Percentiles rank a stretch among this genome's conserved stretches.
phyloP scores from a whole-genome alignment of 2,329 filamentous ascomycete genomes.

The Neonectria magnoliae region DNA sequence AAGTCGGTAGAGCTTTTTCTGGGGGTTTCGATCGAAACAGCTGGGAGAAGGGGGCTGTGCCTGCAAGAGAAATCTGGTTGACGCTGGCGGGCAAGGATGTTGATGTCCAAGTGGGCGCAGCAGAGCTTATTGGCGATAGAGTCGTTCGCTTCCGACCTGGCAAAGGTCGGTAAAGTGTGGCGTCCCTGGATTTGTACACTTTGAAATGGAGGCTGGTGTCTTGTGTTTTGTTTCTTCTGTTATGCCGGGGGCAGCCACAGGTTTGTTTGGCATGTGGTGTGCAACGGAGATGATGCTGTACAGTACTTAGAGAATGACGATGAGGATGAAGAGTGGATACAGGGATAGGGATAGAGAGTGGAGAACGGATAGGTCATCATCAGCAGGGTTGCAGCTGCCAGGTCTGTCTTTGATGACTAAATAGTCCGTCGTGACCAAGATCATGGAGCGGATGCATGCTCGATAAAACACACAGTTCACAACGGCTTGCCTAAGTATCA shows the following conservation, averaged over 20 bases:
- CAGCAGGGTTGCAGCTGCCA: neutral
- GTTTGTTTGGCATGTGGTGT: neutral
- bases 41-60: conserved; percentile 14
- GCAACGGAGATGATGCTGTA: neutral
- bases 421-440: neutral
- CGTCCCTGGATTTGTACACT: neutral
- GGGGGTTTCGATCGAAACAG: neutral
- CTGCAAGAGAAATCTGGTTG: conserved; percentile 3
- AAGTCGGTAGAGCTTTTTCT: neutral
- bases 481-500: too few species aligned
- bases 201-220: neutral
- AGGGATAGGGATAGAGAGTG: neutral
- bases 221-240: neutral
- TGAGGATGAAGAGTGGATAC: too few species aligned
- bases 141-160: conserved; percentile 38
- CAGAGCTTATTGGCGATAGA: conserved; percentile 43
- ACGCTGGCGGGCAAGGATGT: conserved; percentile 5
- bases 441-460: neutral
- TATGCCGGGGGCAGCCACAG: neutral
- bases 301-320: neutral
- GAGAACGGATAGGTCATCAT: neutral
- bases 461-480: too few species aligned
- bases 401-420: neutral
- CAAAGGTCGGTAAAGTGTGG: conserved; percentile 16
- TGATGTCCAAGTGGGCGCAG: conserved; percentile 36